A percentile compares a stretch with the other conserved stretches of the same genome.
Conservation (phyloP, 164 flowering plant species). For the Berberis thunbergii region DNA sequence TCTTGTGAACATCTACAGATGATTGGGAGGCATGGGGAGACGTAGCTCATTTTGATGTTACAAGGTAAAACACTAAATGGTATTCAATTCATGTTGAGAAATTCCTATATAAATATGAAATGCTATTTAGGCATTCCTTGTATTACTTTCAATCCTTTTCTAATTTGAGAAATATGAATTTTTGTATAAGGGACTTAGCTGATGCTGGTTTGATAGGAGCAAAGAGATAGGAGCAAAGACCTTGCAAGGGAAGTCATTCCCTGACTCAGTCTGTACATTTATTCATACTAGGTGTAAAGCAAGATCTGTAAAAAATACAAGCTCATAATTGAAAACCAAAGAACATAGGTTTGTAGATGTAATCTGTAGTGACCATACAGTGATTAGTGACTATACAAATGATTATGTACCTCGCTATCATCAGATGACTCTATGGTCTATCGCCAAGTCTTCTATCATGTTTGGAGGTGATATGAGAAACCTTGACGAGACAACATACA, state of each 20-base stretch:
- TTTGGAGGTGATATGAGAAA: constrained; percentile 87
- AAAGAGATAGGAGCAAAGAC: constrained; percentile 73
- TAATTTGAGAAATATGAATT: neutral
- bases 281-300: constrained; percentile 43
- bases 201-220: constrained; percentile 48
- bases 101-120: neutral
- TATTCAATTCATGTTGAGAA: neutral
- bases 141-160: neutral
- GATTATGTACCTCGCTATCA: constrained; percentile 1
- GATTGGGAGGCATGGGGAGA: constrained; percentile 95
- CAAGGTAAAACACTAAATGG: constrained; percentile 36
- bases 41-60: constrained; percentile 69
- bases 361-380: neutral
- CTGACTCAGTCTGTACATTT: constrained; percentile 19
- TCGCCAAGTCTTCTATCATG: constrained; percentile 91
- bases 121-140: no score
- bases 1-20: constrained; percentile 84
- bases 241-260: constrained; percentile 81
- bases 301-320: constrained; percentile 67
- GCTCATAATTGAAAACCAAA: constrained; percentile 58
- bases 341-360: constrained; percentile 49
- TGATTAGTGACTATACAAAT: neutral
- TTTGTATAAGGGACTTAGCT: constrained; percentile 52
- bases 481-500: constrained; percentile 49
- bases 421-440: constrained; percentile 92